phyloP scores from a whole-genome alignment of 306 rosid species.

The Vachellia pachyceras region DNA sequence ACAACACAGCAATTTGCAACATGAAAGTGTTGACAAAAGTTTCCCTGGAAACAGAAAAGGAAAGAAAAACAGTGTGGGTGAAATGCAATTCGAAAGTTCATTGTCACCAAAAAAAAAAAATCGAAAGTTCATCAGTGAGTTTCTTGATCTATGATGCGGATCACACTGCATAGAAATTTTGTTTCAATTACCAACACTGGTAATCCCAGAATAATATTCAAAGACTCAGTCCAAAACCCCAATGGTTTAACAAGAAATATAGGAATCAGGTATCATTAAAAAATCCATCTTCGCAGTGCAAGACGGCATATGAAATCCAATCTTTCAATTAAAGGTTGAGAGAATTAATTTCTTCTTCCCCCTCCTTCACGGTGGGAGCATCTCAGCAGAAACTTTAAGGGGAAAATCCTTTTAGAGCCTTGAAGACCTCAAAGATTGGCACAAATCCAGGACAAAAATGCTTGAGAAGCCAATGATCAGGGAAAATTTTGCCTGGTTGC shows the following conservation, averaged over 20 bases:
- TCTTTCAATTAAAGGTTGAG: background rate
- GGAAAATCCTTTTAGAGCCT: background rate
- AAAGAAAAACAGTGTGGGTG: background rate
- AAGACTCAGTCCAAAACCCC: background rate
- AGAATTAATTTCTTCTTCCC: background rate
- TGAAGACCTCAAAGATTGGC: background rate
- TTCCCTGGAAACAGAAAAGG: slow-evolving; percentile 59
- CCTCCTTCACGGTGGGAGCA: background rate
- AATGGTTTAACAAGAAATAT: background rate
- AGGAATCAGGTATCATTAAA: slow-evolving; percentile 3
- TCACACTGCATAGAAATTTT: slow-evolving; percentile 5
- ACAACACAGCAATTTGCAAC: slow-evolving; percentile 87
- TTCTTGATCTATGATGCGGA: background rate
- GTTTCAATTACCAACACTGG: slow-evolving; percentile 20
- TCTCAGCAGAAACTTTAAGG: background rate
- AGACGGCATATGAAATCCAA: background rate
- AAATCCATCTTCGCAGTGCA: background rate
- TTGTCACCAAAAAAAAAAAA: too few species aligned
- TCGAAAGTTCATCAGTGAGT: slow-evolving; percentile 2
- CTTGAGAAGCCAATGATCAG: background rate
- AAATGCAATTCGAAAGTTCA: slow-evolving; percentile 16
- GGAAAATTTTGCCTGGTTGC: background rate
- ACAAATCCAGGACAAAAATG: background rate
- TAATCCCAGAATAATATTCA: slow-evolving; percentile 17
- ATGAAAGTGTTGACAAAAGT: slow-evolving; percentile 93